Conservation (phyloP, 1,284 basidiomycete species). For the Inonotus hispidus region DNA sequence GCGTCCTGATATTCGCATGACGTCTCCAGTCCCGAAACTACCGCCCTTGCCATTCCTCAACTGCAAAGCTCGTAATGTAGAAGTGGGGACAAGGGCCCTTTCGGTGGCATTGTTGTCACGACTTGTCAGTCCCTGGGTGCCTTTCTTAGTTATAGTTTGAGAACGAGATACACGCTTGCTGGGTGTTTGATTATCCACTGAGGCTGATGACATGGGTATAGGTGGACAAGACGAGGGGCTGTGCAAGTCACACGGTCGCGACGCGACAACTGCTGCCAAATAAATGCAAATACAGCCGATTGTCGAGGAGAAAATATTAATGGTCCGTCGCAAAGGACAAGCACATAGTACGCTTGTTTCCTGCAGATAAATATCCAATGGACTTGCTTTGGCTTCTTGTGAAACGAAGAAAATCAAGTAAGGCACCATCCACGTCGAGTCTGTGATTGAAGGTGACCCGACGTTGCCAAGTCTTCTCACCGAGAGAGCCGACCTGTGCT, state of each 20-base stretch:
- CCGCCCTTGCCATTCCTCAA: conserved; percentile 71
- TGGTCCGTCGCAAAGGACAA: too few relatives aligned
- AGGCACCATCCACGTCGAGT: background rate
- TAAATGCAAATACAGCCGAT: background rate
- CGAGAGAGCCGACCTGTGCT: background rate
- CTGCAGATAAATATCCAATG: too few relatives aligned
- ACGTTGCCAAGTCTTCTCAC: background rate
- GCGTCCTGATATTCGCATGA: conserved; percentile 61
- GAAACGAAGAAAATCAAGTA: background rate
- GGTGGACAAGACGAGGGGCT: background rate
- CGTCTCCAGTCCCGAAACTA: conserved; percentile 61
- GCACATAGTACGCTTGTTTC: too few relatives aligned
- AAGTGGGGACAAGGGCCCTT: conserved; percentile 1
- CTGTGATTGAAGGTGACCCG: background rate
- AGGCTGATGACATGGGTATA: conserved; percentile 1
- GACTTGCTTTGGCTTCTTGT: too few relatives aligned
- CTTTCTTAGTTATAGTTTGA: conserved; percentile 2
- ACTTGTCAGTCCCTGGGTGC: conserved; percentile 1
- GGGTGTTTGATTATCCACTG: background rate
- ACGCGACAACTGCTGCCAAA: background rate
- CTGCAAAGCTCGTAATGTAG: conserved; percentile 61
- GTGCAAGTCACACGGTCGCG: background rate
- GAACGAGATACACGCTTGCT: background rate
- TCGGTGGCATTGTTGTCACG: conserved; percentile 6
- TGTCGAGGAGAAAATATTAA: too few relatives aligned